These are phyloP conservation scores for Camellia sinensis DNA, from an alignment of 148 eudicot species.

Conservation along the genomic window DNA sequence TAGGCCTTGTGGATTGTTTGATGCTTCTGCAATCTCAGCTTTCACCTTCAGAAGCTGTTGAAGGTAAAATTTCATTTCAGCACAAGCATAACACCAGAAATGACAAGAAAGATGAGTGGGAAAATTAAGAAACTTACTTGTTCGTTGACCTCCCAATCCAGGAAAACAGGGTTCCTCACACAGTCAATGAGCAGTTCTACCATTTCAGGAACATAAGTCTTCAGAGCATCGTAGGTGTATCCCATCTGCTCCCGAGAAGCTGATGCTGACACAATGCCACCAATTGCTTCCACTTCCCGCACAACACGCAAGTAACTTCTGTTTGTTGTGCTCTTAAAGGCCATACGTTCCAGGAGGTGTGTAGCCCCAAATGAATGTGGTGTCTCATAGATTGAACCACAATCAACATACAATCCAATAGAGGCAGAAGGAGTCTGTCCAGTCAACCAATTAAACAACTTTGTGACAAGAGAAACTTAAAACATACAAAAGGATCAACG, in stretches of 20 bases:
- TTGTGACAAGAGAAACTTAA: background rate
- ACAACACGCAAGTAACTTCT: slow-evolving; percentile 85
- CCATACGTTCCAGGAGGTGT: slow-evolving; percentile 96
- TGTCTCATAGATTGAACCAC: slow-evolving; percentile 85
- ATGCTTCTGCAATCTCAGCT: slow-evolving; percentile 52
- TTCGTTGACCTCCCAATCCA: slow-evolving; percentile 80
- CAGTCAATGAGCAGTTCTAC: slow-evolving; percentile 59
- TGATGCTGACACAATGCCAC: slow-evolving; percentile 75
- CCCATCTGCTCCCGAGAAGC: slow-evolving; percentile 95
- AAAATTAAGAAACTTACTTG: slow-evolving; percentile 26
- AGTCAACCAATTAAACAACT: slow-evolving; percentile 10
- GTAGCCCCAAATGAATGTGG: slow-evolving; percentile 70
- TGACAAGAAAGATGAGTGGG: background rate
- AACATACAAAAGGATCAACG: background rate
- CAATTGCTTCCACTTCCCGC: slow-evolving; percentile 95
- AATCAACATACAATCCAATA: slow-evolving; percentile 74
- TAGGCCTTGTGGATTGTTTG: slow-evolving; percentile 56
- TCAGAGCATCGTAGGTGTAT: slow-evolving; percentile 86
- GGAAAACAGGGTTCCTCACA: slow-evolving; percentile 67
- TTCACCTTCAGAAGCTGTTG: slow-evolving; percentile 59
- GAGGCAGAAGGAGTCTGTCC: slow-evolving; percentile 80
- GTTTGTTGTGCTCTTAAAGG: slow-evolving; percentile 83
- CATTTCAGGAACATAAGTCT: slow-evolving; percentile 59
- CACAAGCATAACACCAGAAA: slow-evolving; percentile 4
- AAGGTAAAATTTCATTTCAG: slow-evolving; percentile 11